Evolutionary conservation across 352 stramenopile genomes (phyloP), one percentile per base, ranked within the genome.

Genomic region (Pythium apleroticum): DNA sequence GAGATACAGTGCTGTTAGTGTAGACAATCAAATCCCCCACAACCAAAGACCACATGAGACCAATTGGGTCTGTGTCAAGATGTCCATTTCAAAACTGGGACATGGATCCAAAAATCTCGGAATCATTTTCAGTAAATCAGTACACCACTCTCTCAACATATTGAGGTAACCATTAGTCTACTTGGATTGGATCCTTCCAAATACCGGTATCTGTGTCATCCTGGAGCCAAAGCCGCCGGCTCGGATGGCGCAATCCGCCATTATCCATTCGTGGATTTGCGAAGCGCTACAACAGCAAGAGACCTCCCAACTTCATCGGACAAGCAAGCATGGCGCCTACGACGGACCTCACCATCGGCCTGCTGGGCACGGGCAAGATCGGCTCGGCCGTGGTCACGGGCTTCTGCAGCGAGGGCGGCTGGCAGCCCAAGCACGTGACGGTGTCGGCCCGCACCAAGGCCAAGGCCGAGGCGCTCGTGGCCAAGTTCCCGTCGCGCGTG

Each of bases 341-440:
- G 6, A 24, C 72, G 17, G 75, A 86, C 28, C 86, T 84, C 53
- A 90, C 75, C 19, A 72, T 95, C 37, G 86, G 86, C 55, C 76
- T 95, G 25, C 72, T 95, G 28, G 86, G 86, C 64, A 95, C 86
- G 54, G 86, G 86, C 63, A 95, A 95, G 73, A 95, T 95, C 71
- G 86, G 86, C 66, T 93, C 83, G 60, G 86, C 86, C 56, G 83
- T 95, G 35, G 69, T 95, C 54, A 77, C 81, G 27, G 86, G 86
- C 50, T 95, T 93, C 65, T 95, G 86, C 75, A 91, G 77, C 33
- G 76, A 81, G 15, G 78, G 77, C 28, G 84, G 84, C 61, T 93
- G 84, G 84, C 81, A 90, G 67, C 84, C 86, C 45, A 77, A 86
- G 72, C 78, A 90, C 68, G 84, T 81, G 43, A 75, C 68, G 54